Conservation (phyloP, 176 grass and related monocot species). For the Lolium perenne region DNA sequence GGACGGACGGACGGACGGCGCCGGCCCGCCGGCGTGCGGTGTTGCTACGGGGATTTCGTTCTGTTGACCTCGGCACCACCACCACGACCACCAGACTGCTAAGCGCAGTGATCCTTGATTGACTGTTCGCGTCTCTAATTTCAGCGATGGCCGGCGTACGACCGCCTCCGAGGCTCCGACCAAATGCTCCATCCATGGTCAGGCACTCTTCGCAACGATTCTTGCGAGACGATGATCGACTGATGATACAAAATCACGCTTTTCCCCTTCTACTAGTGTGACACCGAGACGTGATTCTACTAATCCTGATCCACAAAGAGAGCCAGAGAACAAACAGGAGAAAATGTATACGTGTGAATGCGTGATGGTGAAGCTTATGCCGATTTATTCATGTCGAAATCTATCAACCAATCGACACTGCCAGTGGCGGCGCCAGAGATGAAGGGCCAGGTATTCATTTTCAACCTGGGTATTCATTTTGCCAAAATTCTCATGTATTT, state of each 20-base stretch:
- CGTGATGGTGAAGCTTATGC: background rate
- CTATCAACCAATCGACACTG: constrained; percentile 30
- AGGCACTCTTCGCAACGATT: background rate
- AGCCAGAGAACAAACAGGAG: no score
- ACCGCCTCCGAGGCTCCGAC: no score
- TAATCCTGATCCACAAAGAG: no score
- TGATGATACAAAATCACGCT: no score
- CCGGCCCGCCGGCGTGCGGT: background rate
- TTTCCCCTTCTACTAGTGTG: no score
- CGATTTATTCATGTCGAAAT: constrained; percentile 35
- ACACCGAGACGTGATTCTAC: background rate
- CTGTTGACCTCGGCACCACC: background rate
- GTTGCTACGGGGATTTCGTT: background rate
- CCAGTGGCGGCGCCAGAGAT: background rate
- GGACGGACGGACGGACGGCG: background rate
- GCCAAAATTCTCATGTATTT: no score
- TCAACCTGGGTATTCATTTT: no score
- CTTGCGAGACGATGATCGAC: no score
- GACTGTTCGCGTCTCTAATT: background rate
- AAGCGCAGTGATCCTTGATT: no score
- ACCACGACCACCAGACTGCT: background rate
- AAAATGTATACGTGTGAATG: no score
- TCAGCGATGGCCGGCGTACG: background rate
- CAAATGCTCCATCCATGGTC: background rate
- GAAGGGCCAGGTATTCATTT: no score